Evolutionary conservation across 2,329 filamentous ascomycete species (phyloP), one percentile per base, ranked within the genome.

Genomic region (Lachnellula hyalina): DNA sequence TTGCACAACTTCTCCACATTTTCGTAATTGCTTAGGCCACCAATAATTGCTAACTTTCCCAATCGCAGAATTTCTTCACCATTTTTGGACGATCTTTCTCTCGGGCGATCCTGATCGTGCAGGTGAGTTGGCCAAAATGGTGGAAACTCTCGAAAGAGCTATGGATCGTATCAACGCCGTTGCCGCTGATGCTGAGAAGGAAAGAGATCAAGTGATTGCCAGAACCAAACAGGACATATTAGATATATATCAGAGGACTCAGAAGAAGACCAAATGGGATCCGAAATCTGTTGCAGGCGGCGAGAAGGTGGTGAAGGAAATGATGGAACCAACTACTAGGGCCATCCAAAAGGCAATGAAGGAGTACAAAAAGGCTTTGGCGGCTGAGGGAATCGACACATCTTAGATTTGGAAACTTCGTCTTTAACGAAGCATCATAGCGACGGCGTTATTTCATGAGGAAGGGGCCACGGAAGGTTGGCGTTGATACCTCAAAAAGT

Each of bases 71-170:
- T 99, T 97, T 66, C 76, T 99, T n/a, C 89, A 93, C 65, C 95
- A 97, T 70, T 99, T 99, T 75, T 99, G 93, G 93, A 81, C 83
- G 35, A 85, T 92, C 0, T 99, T 96, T 67, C 79, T 96, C 25
- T 96, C 92, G 0, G 93, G 92, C 14, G 90, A 96, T 67, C 75
- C 89, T 1, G 86, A 90, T 56, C 85, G 90, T 35, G 89, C 90
- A 0, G 79, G 79, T 42, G 93, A 99, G 72, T 79, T 96, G 14
- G 84, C 85, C 6, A 90, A 89, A 58, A 79, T 96, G 47, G 85
- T 88, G 7, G 89, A 96, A 68, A 93, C 91, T 9, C 78, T 99
- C 14, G 82, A 83, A 56, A 83, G 87, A 56, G 93, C 90, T 0
- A 77, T 85, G 53, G 82, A 87, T 56, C 84, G 94, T 25, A 93